A percentile compares a stretch with the other conserved stretches of the same genome.
Evolutionary conservation across 139 green algal genomes (phyloP).

Genomic region (Pycnococcus provasolii): DNA sequence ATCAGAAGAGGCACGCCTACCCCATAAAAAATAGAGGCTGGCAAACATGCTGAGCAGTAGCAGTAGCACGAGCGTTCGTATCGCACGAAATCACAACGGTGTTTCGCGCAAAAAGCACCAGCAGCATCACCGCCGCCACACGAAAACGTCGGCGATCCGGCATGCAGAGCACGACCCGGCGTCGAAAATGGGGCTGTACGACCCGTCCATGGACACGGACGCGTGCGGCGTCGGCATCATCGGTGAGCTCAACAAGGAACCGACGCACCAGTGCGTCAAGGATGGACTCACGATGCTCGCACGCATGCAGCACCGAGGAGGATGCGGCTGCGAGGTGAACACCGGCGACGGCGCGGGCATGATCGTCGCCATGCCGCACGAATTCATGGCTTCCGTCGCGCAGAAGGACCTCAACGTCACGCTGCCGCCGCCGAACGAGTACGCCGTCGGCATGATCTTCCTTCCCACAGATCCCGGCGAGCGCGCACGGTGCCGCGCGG

Average conservation of each 20-base stretch:
- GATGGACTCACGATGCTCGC: slow-evolving; percentile 83
- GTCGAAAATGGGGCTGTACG: slow-evolving; percentile 23
- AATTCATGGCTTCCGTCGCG: slow-evolving; percentile 58
- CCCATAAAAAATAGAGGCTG: too few species aligned
- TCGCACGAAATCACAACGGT: too few species aligned
- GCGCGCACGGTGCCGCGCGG: slow-evolving; percentile 42
- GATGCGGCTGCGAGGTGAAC: slow-evolving; percentile 88
- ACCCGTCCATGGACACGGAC: slow-evolving; percentile 55
- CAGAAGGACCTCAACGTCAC: slow-evolving; percentile 51
- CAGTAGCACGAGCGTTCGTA: too few species aligned
- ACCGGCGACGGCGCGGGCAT: slow-evolving; percentile 90
- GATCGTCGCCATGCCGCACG: slow-evolving; percentile 73
- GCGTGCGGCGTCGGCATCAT: slow-evolving; percentile 85
- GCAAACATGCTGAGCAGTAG: too few species aligned
- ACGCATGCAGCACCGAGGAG: slow-evolving; percentile 76
- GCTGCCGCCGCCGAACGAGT: slow-evolving; percentile 50
- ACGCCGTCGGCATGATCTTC: slow-evolving; percentile 75
- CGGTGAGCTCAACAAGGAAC: slow-evolving; percentile 65
- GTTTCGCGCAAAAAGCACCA: too few species aligned
- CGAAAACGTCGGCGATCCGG: too few species aligned
- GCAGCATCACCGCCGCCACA: too few species aligned
- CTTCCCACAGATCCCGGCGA: slow-evolving; percentile 58
- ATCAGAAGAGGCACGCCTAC: too few species aligned
- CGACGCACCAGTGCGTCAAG: slow-evolving; percentile 48
- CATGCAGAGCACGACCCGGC: too few species aligned